Evolutionary conservation across 2,329 filamentous ascomycete genomes (phyloP).

Genomic region (Diplodia sapinea): DNA sequence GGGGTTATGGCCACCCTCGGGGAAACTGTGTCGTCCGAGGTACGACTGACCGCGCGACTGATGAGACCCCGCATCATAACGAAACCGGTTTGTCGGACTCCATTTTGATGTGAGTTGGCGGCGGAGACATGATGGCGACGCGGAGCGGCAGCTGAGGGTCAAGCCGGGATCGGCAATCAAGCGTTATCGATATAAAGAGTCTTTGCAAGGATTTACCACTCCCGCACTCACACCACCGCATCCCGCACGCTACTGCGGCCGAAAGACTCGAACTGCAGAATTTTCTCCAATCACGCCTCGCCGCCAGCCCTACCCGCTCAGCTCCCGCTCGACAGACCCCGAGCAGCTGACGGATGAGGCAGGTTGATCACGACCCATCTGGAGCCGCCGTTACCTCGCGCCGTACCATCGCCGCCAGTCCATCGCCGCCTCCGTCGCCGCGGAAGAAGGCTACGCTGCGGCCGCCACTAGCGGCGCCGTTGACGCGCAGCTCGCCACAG

Average conservation of each 20-base stretch:
- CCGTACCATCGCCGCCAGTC: background rate
- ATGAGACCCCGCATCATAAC: background rate
- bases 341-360: conserved; percentile 5
- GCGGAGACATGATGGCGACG: background rate
- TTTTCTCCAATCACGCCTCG: conserved; percentile 20
- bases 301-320: conserved; percentile 24
- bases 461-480: background rate
- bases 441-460: background rate
- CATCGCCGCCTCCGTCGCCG: background rate
- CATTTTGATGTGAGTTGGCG: too few relatives aligned
- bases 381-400: conserved; percentile 9
- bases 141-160: background rate
- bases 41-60: background rate
- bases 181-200: background rate
- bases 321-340: background rate
- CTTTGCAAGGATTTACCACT: conserved; percentile 1
- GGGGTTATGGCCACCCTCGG: background rate
- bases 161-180: conserved; percentile 10
- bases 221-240: conserved; percentile 18
- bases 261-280: background rate
- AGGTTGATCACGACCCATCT: conserved; percentile 12
- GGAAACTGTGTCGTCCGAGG: background rate
- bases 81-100: background rate
- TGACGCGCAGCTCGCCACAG: conserved; percentile 20
- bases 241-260: conserved; percentile 16